A percentile compares a stretch with the other conserved stretches of the same genome.
Conservation (phyloP, 2,329 filamentous ascomycete species). For the Cytospora schulzeri region DNA sequence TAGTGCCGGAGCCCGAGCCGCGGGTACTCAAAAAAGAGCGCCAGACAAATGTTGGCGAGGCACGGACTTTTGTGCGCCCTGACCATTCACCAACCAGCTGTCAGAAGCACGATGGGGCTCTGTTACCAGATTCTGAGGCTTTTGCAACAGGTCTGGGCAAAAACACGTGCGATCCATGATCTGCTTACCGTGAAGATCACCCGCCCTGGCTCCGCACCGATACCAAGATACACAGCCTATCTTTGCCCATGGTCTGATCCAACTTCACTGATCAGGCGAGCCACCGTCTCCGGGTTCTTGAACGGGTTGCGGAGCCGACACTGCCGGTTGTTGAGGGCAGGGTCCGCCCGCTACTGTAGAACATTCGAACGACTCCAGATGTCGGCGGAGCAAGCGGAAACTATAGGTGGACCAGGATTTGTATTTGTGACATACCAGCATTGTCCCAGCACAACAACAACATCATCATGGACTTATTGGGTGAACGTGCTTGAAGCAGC, state of each 20-base stretch:
- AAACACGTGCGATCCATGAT: conserved; percentile 20
- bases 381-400: conserved; percentile 12
- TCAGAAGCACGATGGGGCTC: conserved; percentile 13
- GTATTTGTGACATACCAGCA: not conserved
- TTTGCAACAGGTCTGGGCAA: conserved; percentile 10
- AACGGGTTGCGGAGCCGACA: conserved; percentile 11
- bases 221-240: not conserved
- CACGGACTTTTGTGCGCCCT: conserved; percentile 16
- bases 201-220: conserved; percentile 6
- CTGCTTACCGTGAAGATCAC: conserved; percentile 15
- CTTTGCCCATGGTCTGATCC: not conserved
- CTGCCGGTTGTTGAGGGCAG: conserved; percentile 6
- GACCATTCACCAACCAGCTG: not conserved
- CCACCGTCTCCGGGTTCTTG: conserved; percentile 6
- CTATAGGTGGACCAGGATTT: not conserved
- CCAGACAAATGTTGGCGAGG: conserved; percentile 10
- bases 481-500: not conserved
- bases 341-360: conserved; percentile 11
- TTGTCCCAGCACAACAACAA: not conserved
- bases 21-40: conserved; percentile 9
- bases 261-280: not conserved
- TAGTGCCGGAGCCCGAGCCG: conserved; percentile 15
- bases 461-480: not conserved
- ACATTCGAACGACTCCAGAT: not conserved
- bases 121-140: conserved; percentile 7